A percentile compares a stretch with the other conserved stretches of the same genome.
phyloP scores from a whole-genome alignment of 202 grass and related monocot genomes.

The Saccharum hybrid region DNA sequence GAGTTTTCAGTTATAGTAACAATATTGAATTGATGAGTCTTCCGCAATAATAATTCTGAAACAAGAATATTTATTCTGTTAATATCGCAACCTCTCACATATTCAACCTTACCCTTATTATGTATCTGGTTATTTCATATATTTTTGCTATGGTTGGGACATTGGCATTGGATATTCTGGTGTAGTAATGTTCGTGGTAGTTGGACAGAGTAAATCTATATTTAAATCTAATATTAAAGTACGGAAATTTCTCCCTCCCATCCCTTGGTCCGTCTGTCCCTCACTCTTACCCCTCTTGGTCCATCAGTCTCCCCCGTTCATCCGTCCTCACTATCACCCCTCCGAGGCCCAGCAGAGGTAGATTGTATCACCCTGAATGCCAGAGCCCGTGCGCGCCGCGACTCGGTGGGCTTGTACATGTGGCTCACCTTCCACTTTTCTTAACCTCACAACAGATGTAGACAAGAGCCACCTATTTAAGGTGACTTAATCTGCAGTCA shows the following conservation, averaged over 20 bases:
- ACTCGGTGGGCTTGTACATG: not conserved
- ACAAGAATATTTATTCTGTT: constrained; percentile 19
- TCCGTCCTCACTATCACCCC: not conserved
- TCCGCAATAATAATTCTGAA: not conserved
- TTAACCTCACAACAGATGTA: not conserved
- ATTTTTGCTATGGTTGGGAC: not conserved
- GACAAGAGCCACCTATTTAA: not conserved
- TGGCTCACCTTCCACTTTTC: not conserved
- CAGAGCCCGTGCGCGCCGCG: not conserved
- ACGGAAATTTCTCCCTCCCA: not conserved
- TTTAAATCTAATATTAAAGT: not conserved
- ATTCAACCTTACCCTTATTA: not conserved
- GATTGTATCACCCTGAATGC: not conserved
- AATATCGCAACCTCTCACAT: constrained; percentile 2
- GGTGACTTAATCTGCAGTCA: not conserved
- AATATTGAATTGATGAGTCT: not conserved
- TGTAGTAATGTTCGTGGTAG: not conserved
- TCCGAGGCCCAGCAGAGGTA: not conserved
- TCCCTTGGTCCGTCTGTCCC: not conserved
- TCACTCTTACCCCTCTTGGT: not conserved
- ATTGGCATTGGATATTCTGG: not conserved
- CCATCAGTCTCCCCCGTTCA: no score
- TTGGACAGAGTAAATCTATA: not conserved
- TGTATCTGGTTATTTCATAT: not conserved
- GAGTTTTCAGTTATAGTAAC: not conserved